Conservation (phyloP, 129 eudicot species). For the Mikania micrantha region DNA sequence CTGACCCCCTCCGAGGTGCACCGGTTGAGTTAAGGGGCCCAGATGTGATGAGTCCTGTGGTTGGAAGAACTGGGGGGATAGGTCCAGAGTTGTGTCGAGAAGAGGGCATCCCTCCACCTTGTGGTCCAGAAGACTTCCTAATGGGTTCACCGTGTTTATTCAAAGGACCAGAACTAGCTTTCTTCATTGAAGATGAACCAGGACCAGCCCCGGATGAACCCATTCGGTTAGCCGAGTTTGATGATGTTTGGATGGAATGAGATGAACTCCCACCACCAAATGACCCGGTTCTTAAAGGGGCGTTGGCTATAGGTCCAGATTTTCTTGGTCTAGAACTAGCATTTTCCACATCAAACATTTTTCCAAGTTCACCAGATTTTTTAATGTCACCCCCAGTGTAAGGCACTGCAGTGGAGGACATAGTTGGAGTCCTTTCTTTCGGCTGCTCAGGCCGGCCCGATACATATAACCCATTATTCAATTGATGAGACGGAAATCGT, state of each 20-base stretch:
- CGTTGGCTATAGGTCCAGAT: constrained; percentile 68
- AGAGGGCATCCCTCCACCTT: constrained; percentile 49
- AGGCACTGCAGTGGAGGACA: constrained; percentile 78
- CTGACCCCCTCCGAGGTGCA: constrained; percentile 76
- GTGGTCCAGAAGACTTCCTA: constrained; percentile 86
- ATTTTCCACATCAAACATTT: constrained; percentile 79
- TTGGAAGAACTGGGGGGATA: constrained; percentile 60
- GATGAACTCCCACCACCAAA: constrained; percentile 54
- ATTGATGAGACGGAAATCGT: constrained; percentile 76
- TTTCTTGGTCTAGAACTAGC: constrained; percentile 50
- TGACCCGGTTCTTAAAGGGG: constrained; percentile 66
- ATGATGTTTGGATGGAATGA: constrained; percentile 44
- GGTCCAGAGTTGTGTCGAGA: constrained; percentile 91
- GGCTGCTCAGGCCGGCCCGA: constrained; percentile 93
- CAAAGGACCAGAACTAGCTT: constrained; percentile 78
- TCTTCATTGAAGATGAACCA: constrained; percentile 66
- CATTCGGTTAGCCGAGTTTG: constrained; percentile 40
- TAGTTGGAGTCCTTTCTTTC: constrained; percentile 76
- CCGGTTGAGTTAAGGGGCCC: constrained; percentile 81
- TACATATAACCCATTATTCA: constrained; percentile 76
- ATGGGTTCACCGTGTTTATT: constrained; percentile 86
- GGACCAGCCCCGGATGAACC: constrained; percentile 36
- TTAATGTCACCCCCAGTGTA: constrained; percentile 87
- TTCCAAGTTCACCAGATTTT: constrained; percentile 82
- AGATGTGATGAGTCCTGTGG: constrained; percentile 78